These are phyloP conservation scores for Gaertneriomyces semiglobifer DNA, from an alignment of 192 early-diverging fungal genomes.

Conservation along the genomic window DNA sequence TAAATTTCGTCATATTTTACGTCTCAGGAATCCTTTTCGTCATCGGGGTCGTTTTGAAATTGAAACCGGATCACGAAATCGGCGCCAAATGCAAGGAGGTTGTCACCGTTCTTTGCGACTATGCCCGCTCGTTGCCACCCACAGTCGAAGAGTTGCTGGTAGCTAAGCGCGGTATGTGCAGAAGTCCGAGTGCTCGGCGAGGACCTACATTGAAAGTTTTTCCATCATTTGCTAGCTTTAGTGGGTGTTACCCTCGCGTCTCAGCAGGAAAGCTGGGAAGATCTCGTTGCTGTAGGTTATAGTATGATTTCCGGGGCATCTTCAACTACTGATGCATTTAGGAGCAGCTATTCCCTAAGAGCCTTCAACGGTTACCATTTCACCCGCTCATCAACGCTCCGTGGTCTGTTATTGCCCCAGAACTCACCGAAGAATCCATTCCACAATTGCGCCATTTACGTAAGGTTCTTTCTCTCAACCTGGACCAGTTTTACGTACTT, in stretches of 20 bases:
- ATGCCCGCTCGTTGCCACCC: conserved; percentile 46
- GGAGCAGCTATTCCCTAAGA: conserved; percentile 36
- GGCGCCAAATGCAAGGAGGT: conserved; percentile 42
- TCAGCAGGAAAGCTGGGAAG: background rate
- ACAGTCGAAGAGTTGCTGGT: conserved; percentile 44
- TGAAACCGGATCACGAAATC: conserved; percentile 42
- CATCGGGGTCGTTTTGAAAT: conserved; percentile 47
- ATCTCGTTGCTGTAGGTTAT: background rate
- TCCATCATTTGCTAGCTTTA: too few species aligned
- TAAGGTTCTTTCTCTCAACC: conserved; percentile 45
- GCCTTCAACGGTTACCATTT: conserved; percentile 57
- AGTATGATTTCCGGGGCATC: background rate
- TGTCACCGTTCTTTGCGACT: conserved; percentile 53
- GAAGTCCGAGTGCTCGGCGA: background rate
- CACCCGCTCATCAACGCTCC: conserved; percentile 52
- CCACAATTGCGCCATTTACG: conserved; percentile 54
- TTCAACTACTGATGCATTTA: too few species aligned
- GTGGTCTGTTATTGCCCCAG: conserved; percentile 48
- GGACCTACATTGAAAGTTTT: too few species aligned
- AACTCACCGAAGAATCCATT: conserved; percentile 53
- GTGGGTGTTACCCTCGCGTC: too few species aligned
- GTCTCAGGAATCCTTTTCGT: conserved; percentile 53
- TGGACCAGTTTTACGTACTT: conserved; percentile 63
- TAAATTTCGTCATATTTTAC: conserved; percentile 6
- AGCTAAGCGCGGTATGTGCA: background rate